A percentile compares a stretch with the other conserved stretches of the same genome.
Conservation (phyloP, 768 basidiomycete species). For the Phlebiopsis flavidoalba region DNA sequence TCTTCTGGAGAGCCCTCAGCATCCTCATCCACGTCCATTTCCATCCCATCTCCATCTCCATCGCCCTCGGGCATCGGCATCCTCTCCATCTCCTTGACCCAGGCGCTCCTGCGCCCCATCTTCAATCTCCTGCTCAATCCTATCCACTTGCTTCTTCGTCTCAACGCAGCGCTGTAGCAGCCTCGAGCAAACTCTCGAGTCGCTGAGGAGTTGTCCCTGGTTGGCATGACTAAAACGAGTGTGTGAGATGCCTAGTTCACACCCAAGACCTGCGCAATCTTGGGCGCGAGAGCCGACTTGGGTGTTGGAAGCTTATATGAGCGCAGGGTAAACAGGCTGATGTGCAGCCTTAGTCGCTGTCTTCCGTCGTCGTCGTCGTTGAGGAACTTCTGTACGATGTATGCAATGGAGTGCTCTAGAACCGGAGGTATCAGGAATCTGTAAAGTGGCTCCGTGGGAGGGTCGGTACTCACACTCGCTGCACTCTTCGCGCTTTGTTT, state of each 20-base stretch:
- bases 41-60: conserved; percentile 40
- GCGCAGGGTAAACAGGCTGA: conserved; percentile 75
- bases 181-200: conserved; percentile 70
- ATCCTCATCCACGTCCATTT: conserved; percentile 51
- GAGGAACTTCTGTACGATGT: conserved; percentile 54
- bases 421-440: neutral
- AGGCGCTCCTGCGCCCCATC: conserved; percentile 57
- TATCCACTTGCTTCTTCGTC: conserved; percentile 82
- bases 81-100: conserved; percentile 28
- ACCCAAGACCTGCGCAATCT: conserved; percentile 68
- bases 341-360: conserved; percentile 68
- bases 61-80: conserved; percentile 30
- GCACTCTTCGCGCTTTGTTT: conserved; percentile 50
- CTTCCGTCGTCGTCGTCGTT: conserved; percentile 41
- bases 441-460: no score
- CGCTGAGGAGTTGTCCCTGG: conserved; percentile 70
- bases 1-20: conserved; percentile 32
- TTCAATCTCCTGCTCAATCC: conserved; percentile 80
- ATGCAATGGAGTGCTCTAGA: conserved; percentile 74
- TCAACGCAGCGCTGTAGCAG: conserved; percentile 75
- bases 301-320: conserved; percentile 81
- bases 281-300: conserved; percentile 67
- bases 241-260: conserved; percentile 72
- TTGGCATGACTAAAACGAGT: conserved; percentile 86
- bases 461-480: conserved; percentile 40